Evolutionary conservation across 192 early-diverging fungal species (phyloP), one percentile per base, ranked within the genome.

Genomic region (Backusella circina): DNA sequence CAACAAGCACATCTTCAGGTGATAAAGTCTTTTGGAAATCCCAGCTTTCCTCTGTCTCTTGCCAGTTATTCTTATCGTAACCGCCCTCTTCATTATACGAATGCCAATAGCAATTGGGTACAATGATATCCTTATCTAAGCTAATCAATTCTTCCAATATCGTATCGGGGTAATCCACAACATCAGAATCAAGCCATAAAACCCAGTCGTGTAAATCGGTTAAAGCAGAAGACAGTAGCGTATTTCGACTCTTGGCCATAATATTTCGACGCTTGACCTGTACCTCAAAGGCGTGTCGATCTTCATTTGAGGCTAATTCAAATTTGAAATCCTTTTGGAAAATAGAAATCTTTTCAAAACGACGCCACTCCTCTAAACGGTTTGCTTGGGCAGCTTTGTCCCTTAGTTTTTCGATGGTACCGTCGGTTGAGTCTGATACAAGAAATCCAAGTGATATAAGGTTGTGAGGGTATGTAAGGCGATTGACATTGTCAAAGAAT

Each of bases 61-160:
- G 80, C 88, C 88, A 93, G 54, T 90, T 91, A 61, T 93, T 91
- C 75, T 84, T 87, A 68, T 93, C 92, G 54, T 93, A 91, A 0
- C 86, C 57, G 37, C 74, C 77, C 77, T 85, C 77, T 83, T 90
- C 80, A 76, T 85, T 69, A 70, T 85, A 70, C 51, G 77, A 78
- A 77, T 87, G 37, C 76, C 77, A 44, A 64, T 71, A 81, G 79
- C 83, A 66, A 74, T 90, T 90, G 28, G 92, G 90, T 5, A 84
- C 90, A 38, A 93, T 82, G 28, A 93, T 83, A 73, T 93, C 92
- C 61, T 89, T 93, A 75, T 90, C 84, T 44, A 88, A 76, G 0
- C 80, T 75, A 77, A 91, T 93, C 76, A 93, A 73, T 35, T 90
- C 86, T 28, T 82, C 80, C 18, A 92, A 70, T 50, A 91, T 73